These are phyloP conservation scores for Keithomyces neogunnii DNA, from an alignment of 2,329 filamentous ascomycete species.

Conservation along the genomic window DNA sequence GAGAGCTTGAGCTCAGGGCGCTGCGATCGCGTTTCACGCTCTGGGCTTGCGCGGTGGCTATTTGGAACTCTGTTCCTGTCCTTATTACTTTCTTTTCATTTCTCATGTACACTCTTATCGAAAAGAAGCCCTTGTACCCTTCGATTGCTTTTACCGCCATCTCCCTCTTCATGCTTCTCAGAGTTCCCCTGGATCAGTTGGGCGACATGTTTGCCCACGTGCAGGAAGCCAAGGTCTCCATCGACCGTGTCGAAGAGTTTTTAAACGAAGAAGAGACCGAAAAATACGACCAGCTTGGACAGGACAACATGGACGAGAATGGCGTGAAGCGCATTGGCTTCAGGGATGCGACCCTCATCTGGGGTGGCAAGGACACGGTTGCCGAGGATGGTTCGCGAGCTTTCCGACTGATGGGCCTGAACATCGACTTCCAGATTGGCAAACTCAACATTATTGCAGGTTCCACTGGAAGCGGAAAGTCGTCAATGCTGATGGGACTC, in stretches of 20 bases:
- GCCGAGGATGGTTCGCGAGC: constrained; percentile 59
- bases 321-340: constrained; percentile 76
- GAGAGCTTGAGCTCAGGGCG: constrained; percentile 66
- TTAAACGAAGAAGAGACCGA: constrained; percentile 89
- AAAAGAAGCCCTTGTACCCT: constrained; percentile 81
- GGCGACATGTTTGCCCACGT: constrained; percentile 99
- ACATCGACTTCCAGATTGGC: constrained; percentile 75
- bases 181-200: constrained; percentile 88
- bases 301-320: constrained; percentile 58
- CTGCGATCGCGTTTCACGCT: constrained; percentile 78
- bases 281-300: constrained; percentile 79
- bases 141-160: constrained; percentile 94
- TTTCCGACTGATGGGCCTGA: constrained; percentile 75
- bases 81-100: constrained; percentile 97
- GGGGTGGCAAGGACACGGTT: constrained; percentile 64
- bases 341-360: constrained; percentile 75
- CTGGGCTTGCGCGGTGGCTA: constrained; percentile 84
- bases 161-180: constrained; percentile 88
- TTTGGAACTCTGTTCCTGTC: constrained; percentile 94
- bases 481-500: constrained; percentile 88
- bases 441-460: constrained; percentile 89
- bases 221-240: constrained; percentile 92
- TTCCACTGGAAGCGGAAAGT: constrained; percentile 91
- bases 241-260: constrained; percentile 94
- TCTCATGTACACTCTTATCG: constrained; percentile 81